Percentiles rank a stretch among this genome's conserved stretches.
Evolutionary conservation across 257 asterid genomes (phyloP).

Genomic region (Petrea volubilis): DNA sequence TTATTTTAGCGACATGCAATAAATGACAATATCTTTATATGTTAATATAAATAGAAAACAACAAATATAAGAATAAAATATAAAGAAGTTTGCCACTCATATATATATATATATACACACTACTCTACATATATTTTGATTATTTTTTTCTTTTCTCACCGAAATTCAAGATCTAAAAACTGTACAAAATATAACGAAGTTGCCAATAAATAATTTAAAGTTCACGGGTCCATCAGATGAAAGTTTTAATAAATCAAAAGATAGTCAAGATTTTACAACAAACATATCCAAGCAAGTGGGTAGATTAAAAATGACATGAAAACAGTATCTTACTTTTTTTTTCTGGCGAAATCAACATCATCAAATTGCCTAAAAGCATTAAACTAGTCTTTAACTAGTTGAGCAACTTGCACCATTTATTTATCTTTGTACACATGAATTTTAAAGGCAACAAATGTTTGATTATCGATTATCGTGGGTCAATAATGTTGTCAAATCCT

Average conservation of each 20-base stretch:
- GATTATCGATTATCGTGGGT: not conserved
- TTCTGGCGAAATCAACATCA: not conserved
- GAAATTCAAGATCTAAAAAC: not conserved
- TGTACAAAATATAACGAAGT: not conserved
- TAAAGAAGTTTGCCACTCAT: too few relatives aligned
- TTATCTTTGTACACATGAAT: not conserved
- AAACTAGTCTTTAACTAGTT: constrained; percentile 16
- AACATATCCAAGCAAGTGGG: constrained; percentile 26
- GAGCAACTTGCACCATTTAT: constrained; percentile 33
- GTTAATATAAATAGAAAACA: too few relatives aligned
- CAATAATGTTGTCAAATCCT: constrained; percentile 19
- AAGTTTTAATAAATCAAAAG: constrained; percentile 8
- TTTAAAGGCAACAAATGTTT: not conserved
- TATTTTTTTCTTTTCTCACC: too few relatives aligned
- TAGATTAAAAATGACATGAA: constrained; percentile 10
- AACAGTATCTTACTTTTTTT: constrained; percentile 1
- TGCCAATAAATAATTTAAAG: not conserved
- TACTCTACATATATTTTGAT: too few relatives aligned
- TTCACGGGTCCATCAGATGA: not conserved
- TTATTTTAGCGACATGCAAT: too few relatives aligned
- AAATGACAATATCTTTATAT: too few relatives aligned
- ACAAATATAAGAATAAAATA: too few relatives aligned
- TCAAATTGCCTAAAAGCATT: constrained; percentile 19
- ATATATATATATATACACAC: too few relatives aligned
- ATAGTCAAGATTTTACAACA: constrained; percentile 11